Base-by-base conservation (phyloP, 1,139 yeast genomes). In the Sugiyamaella castrensis region DNA sequence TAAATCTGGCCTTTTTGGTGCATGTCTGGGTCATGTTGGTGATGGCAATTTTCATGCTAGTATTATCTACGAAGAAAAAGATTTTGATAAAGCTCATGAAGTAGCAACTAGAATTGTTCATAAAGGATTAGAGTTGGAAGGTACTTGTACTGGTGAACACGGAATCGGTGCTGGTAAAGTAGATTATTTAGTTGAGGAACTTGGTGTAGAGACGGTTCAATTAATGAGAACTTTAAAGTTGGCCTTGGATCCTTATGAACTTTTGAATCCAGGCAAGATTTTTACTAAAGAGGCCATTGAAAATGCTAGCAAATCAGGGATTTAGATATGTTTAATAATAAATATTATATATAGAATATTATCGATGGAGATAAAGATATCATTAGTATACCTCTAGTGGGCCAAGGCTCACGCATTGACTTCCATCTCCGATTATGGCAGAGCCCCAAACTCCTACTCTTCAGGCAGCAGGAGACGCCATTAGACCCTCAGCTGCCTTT, bases 41-140 rank as follows among this genome's bases (percentile, higher is more conserved):
- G 96, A 87, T 62, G 95, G 96, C 45, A 89, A 89, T 64, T 87
- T 87, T 74, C 97, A 89, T 62, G 84, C 91, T 4, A 83, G 86
- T 57, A 71, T 87, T 35, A 74, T 84, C n/a, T 94, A 87, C 67
- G 88, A 84, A 13, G 92, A 89, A 10, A 89, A 84, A 60, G 88
- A 92, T 52, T 83, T 85, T 62, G 64, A 71, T 1, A 66, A 65
- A 39, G 85, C 81, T 30, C 74, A 77, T 47, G 66, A 67, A 8
- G 69, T 84, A n/a, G 94, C 85, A 3, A 78, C 79, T 46, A 75
- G 79, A 51, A 82, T 86, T 84, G 87, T 85, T 10, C 71, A 77
- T 53, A 71, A 87, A 39, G 94, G 94, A 0, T 66, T 84, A 26
- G 76, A 68, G 7, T 74, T 77, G 12, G 94, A 86, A 34, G 96